Conservation (phyloP, 2,329 filamentous ascomycete species). For the Exophiala calicioides region DNA sequence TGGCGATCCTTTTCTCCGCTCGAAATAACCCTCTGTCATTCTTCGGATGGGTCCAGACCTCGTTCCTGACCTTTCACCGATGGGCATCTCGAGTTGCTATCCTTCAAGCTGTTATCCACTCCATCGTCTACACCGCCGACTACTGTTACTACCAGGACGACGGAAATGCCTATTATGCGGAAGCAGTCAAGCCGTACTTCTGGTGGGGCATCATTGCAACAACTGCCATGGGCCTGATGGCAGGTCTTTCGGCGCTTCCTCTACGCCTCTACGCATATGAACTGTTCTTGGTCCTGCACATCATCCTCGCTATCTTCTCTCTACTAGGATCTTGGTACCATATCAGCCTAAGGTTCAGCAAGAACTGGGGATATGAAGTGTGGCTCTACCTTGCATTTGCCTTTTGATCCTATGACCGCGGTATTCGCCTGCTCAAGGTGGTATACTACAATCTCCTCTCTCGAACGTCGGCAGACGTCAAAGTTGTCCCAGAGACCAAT, state of each 20-base stretch:
- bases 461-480: slow-evolving; percentile 31
- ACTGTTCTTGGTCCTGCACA: slow-evolving; percentile 39
- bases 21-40: slow-evolving; percentile 21
- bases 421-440: slow-evolving; percentile 44
- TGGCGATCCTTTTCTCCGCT: slow-evolving; percentile 20
- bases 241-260: slow-evolving; percentile 33
- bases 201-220: slow-evolving; percentile 43
- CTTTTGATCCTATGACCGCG: slow-evolving; percentile 51
- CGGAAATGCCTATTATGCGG: slow-evolving; percentile 8
- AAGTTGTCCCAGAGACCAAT: slow-evolving; percentile 44
- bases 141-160: slow-evolving; percentile 8
- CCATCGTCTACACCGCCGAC: slow-evolving; percentile 16
- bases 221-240: slow-evolving; percentile 33
- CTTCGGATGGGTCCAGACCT: slow-evolving; percentile 16
- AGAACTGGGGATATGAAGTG: slow-evolving; percentile 49
- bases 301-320: slow-evolving; percentile 36
- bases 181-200: slow-evolving; percentile 19
- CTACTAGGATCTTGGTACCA: slow-evolving; percentile 42
- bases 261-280: slow-evolving; percentile 38
- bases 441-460: slow-evolving; percentile 43
- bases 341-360: slow-evolving; percentile 40
- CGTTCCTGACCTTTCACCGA: slow-evolving; percentile 19
- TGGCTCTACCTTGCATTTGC: slow-evolving; percentile 50
- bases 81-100: slow-evolving; percentile 20
- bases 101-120: slow-evolving; percentile 23